phyloP scores from a whole-genome alignment of 495 filamentous ascomycete genomes.

The Neurospora intermedia region DNA sequence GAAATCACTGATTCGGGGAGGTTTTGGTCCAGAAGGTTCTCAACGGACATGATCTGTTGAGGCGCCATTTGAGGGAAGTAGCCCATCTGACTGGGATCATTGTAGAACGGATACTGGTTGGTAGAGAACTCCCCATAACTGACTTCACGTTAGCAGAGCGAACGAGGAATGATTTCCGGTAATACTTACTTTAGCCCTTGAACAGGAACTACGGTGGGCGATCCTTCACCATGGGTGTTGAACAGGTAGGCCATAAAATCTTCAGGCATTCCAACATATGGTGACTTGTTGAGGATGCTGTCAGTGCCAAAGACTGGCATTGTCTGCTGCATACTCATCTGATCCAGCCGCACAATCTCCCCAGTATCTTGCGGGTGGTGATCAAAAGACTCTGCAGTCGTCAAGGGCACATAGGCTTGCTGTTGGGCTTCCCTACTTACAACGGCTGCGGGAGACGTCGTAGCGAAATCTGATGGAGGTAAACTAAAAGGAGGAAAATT shows the following conservation, averaged over 20 bases:
- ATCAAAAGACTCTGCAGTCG: constrained; percentile 33
- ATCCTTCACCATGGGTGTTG: constrained; percentile 46
- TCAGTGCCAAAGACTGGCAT: constrained; percentile 81
- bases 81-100: constrained; percentile 35
- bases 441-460: constrained; percentile 19
- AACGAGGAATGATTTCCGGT: not conserved
- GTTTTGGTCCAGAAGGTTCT: constrained; percentile 74
- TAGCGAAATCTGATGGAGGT: constrained; percentile 41
- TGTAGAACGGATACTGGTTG: constrained; percentile 41
- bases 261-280: constrained; percentile 74
- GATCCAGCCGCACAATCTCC: constrained; percentile 52
- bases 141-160: constrained; percentile 14
- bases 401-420: constrained; percentile 27
- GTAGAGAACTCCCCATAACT: constrained; percentile 40
- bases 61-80: constrained; percentile 46
- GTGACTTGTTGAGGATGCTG: constrained; percentile 65
- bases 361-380: constrained; percentile 34
- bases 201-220: constrained; percentile 35
- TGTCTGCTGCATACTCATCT: constrained; percentile 53
- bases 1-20: constrained; percentile 72
- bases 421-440: constrained; percentile 17
- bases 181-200: constrained; percentile 39
- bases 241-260: constrained; percentile 91
- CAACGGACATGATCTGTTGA: constrained; percentile 81
- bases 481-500: constrained; percentile 46